Evolutionary conservation across 495 filamentous ascomycete species (phyloP).

Genomic region (Podospora conica): DNA sequence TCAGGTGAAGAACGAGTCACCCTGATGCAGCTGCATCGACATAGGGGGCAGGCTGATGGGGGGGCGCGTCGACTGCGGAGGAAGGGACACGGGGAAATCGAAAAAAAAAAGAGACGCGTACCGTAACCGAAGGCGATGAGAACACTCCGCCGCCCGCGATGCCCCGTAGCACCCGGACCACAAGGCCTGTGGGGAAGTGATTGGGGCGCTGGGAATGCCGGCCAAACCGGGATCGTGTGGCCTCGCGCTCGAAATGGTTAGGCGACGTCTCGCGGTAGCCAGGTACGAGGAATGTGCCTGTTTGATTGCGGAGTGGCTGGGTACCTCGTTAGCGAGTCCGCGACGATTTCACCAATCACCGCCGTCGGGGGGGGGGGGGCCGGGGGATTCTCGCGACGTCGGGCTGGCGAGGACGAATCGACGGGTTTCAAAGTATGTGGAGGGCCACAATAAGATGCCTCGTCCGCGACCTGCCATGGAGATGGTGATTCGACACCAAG

Average conservation of each 20-base stretch:
- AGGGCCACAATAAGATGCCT: background rate
- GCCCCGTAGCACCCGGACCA: conserved; percentile 1
- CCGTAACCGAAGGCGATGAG: conserved; percentile 17
- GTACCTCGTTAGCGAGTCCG: conserved; percentile 16
- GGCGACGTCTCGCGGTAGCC: conserved; percentile 21
- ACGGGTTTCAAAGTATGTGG: background rate
- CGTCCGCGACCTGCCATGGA: background rate
- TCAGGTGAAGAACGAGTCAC: background rate
- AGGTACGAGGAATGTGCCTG: conserved; percentile 8
- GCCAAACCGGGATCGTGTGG: background rate
- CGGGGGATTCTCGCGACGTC: background rate
- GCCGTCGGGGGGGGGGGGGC: background rate
- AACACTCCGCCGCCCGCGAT: conserved; percentile 13
- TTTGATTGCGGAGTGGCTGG: background rate
- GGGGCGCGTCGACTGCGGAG: conserved; percentile 13
- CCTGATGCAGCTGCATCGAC: conserved; percentile 1
- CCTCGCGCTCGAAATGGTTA: conserved; percentile 17
- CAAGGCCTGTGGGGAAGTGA: conserved; percentile 13
- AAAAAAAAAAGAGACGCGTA: conserved; percentile 25
- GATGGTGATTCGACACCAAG: background rate
- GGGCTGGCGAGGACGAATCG: background rate
- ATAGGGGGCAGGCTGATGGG: conserved; percentile 8
- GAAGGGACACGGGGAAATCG: background rate
- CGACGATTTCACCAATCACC: background rate
- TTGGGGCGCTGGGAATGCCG: background rate